Evolutionary conservation across 2,329 filamentous ascomycete genomes (phyloP), one percentile per base, ranked within the genome.

Genomic region (Fusarium solani-melongenae): DNA sequence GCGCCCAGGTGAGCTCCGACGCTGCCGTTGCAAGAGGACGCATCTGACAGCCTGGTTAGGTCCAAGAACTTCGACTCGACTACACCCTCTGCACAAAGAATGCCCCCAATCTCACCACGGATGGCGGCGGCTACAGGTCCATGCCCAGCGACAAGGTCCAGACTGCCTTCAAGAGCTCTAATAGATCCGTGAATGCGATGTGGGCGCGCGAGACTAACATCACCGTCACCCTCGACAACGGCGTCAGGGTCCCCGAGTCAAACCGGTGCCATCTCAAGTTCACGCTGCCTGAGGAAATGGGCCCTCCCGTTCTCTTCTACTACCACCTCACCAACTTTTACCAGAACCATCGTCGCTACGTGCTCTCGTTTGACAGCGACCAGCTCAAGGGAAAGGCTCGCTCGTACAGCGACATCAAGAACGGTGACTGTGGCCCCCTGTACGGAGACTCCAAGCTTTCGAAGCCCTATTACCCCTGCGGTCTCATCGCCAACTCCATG

Each of bases 311-410:
- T 12, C 89, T 96, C 70, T 91, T 98, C 83, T 99, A 98, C 86
- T 99, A 99, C 83, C 93, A 93, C 76, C 91, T 99, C 72, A 96
- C 94, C 66, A 98, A 98, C 84, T 99, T 99, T 85, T 98, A 98
- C 86, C 96, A 99, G 84, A 99, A 99, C 81, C 96, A 99, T 81
- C 93, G 96, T 74, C 92, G 96, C 82, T 99, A 99, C 77, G 96
- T 98, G 69, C 93, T 94, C 80, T 97, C 94, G 1, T 93, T 97
- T 78, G 93, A 95, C 79, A 88, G 92, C 66, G 88, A 93, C 61
- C 96, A 99, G 83, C 87, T 99, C 62, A 84, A 92, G 74, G 96
- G 95, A 53, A 86, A 91, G 7, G 88, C 87, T 12, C 88, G 93
- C 20, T 85, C 86, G 34, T 88, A 88, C 66, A 77, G 76, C 38